A percentile compares a stretch with the other conserved stretches of the same genome.
These are phyloP conservation scores for Oldenlandia corymbosa DNA, from an alignment of 257 asterid genomes.

Conservation along the genomic window DNA sequence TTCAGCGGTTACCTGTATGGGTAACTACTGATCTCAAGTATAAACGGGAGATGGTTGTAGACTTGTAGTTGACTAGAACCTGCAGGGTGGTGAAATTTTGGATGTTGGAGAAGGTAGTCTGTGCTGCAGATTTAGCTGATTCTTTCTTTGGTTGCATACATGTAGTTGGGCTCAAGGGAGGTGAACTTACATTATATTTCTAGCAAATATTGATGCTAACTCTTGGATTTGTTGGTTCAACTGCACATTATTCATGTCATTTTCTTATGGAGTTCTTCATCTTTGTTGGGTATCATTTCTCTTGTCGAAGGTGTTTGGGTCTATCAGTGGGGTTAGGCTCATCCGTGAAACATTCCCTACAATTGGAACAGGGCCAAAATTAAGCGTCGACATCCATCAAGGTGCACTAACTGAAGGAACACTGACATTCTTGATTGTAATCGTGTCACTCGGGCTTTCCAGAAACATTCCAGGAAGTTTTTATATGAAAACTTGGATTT, in stretches of 20 bases:
- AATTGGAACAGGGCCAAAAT: constrained; percentile 54
- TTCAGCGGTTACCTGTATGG: neutral
- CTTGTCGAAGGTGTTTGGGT: constrained; percentile 55
- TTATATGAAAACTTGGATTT: constrained; percentile 80
- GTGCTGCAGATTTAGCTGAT: neutral
- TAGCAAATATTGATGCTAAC: neutral
- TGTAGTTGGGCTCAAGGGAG: neutral
- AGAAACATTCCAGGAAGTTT: constrained; percentile 40
- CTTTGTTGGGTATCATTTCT: neutral
- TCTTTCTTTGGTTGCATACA: neutral
- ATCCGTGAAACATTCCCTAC: constrained; percentile 50
- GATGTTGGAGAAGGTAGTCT: neutral
- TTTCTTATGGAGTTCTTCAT: neutral
- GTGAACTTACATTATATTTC: neutral
- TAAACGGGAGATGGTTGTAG: neutral
- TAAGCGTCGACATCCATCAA: constrained; percentile 60
- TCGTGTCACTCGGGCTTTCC: constrained; percentile 50
- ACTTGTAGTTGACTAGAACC: neutral
- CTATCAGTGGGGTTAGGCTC: constrained; percentile 64
- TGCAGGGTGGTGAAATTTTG: neutral
- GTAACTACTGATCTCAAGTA: neutral
- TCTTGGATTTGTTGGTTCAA: neutral
- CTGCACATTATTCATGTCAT: neutral
- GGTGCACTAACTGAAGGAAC: constrained; percentile 87
- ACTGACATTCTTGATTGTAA: constrained; percentile 55